Evolutionary conservation across 2,329 filamentous ascomycete species (phyloP).

Genomic region (Clarireedia hainanense): DNA sequence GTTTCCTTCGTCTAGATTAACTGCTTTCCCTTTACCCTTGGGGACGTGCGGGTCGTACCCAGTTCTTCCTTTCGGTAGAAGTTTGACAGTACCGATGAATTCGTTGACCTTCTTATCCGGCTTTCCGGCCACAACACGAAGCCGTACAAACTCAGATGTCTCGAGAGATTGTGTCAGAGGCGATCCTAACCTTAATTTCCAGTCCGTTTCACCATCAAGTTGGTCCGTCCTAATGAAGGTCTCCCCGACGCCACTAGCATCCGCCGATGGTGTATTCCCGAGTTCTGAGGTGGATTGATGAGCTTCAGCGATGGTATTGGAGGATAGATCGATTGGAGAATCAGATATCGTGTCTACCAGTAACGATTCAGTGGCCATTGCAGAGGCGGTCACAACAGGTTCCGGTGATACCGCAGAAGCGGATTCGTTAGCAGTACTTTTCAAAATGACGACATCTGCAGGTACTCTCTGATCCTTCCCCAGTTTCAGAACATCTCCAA

Average conservation of each 20-base stretch:
- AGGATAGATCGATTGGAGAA: conserved; percentile 21
- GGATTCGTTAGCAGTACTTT: conserved; percentile 61
- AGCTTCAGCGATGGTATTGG: conserved; percentile 15
- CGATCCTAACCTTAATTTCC: conserved; percentile 89
- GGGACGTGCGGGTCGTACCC: conserved; percentile 39
- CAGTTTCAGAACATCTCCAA: conserved; percentile 92
- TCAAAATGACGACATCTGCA: conserved; percentile 87
- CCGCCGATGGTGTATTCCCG: conserved; percentile 24
- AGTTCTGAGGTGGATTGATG: conserved; percentile 20
- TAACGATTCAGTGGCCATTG: conserved; percentile 15
- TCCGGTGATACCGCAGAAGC: conserved; percentile 18
- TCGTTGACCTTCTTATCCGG: conserved; percentile 93
- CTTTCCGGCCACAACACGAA: conserved; percentile 73
- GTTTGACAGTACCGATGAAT: conserved; percentile 81
- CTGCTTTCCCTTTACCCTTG: conserved; percentile 12
- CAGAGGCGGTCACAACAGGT: background rate
- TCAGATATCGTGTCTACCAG: conserved; percentile 28
- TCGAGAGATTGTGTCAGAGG: conserved; percentile 75
- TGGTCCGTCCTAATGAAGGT: conserved; percentile 97
- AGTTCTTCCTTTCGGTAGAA: conserved; percentile 49
- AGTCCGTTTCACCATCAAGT: conserved; percentile 94
- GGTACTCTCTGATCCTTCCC: conserved; percentile 88
- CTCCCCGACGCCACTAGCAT: conserved; percentile 50
- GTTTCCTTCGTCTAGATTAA: conserved; percentile 25
- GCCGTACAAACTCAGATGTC: conserved; percentile 60